A percentile compares a stretch with the other conserved stretches of the same genome.
Evolutionary conservation across 305 asterid species (phyloP).

Genomic region (Striga hermonthica): DNA sequence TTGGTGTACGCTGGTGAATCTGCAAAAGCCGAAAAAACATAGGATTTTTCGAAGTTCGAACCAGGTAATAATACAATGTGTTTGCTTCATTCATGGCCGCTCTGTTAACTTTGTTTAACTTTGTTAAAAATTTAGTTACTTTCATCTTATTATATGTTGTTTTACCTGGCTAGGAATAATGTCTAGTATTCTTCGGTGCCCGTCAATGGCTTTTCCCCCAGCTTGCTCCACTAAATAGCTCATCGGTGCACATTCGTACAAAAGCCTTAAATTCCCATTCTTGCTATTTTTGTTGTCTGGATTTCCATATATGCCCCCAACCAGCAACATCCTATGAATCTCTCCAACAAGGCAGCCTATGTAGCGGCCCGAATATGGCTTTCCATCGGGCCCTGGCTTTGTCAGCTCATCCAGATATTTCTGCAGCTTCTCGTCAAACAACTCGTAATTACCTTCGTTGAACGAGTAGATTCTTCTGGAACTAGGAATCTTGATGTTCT

Average conservation of each 20-base stretch:
- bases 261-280: constrained; percentile 63
- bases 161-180: constrained; percentile 64
- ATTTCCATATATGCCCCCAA: constrained; percentile 78
- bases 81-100: too few species aligned
- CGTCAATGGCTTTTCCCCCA: constrained; percentile 78
- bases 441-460: constrained; percentile 80
- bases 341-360: constrained; percentile 89
- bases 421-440: constrained; percentile 69
- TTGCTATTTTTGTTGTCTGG: constrained; percentile 66
- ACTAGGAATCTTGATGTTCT: constrained; percentile 63
- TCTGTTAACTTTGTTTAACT: too few species aligned
- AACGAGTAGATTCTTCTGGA: constrained; percentile 63
- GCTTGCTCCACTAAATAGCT: constrained; percentile 81
- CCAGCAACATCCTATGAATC: constrained; percentile 66
- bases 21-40: constrained; percentile 33
- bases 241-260: constrained; percentile 92
- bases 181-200: constrained; percentile 59
- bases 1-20: constrained; percentile 83
- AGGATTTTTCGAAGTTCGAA: background rate
- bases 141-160: background rate
- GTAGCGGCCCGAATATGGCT: constrained; percentile 74
- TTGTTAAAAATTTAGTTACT: background rate
- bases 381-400: constrained; percentile 70
- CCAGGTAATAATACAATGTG: too few species aligned
- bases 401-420: constrained; percentile 66